These are phyloP conservation scores for Perkinsus chesapeaki DNA, from an alignment of 169 alveolate genomes.

Conservation along the genomic window DNA sequence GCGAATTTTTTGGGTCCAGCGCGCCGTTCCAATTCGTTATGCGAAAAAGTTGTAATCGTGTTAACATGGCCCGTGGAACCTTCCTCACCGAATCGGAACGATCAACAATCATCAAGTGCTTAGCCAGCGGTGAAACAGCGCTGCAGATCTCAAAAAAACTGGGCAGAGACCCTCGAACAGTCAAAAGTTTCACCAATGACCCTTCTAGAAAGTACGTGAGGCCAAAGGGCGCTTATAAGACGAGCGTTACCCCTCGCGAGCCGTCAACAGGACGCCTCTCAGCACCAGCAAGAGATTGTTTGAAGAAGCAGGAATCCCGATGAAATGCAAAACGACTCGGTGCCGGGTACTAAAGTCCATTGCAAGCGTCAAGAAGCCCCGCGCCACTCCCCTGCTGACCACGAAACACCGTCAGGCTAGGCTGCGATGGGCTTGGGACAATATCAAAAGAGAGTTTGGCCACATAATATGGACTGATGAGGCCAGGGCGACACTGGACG, in stretches of 20 bases:
- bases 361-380: neutral
- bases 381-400: neutral
- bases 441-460: neutral
- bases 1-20: no score
- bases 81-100: neutral
- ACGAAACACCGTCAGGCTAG: neutral
- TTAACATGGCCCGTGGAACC: neutral
- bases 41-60: no score
- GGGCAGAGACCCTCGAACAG: neutral
- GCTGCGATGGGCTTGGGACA: neutral
- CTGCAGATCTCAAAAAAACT: neutral
- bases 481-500: neutral
- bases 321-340: neutral
- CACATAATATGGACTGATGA: neutral
- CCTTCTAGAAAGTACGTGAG: neutral
- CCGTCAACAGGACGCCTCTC: neutral
- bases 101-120: neutral
- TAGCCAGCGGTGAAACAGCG: neutral
- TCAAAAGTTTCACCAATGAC: neutral
- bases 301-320: neutral
- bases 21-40: no score
- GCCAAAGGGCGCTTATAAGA: neutral
- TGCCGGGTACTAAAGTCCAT: neutral
- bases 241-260: neutral
- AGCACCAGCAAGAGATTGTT: neutral